A percentile compares a stretch with the other conserved stretches of the same genome.
Evolutionary conservation across 176 grass and related monocot species (phyloP).

Genomic region (Guadua angustifolia): DNA sequence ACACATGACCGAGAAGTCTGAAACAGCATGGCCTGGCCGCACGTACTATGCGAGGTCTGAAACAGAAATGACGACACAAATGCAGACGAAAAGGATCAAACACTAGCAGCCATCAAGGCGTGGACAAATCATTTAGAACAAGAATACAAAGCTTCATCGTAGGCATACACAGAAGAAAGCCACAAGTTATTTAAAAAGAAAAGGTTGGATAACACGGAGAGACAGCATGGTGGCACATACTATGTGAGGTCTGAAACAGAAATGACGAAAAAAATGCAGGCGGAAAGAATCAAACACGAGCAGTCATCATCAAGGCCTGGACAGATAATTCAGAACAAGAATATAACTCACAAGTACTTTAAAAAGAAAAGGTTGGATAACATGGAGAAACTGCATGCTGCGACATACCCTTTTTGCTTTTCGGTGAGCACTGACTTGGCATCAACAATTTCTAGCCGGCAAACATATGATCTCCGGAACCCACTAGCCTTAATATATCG

Average conservation of each 20-base stretch:
- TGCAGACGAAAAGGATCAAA: not conserved
- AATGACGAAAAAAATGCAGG: not conserved
- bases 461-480: not conserved
- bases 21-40: no score
- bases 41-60: not conserved
- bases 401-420: not conserved
- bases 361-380: not conserved
- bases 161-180: no score
- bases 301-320: not conserved
- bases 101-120: not conserved
- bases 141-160: not conserved
- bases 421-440: not conserved
- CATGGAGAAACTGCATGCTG: slow-evolving; percentile 27
- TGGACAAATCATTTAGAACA: not conserved
- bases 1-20: not conserved
- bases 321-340: not conserved
- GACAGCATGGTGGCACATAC: not conserved
- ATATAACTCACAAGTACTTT: not conserved
- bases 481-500: not conserved
- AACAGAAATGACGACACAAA: not conserved
- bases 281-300: not conserved
- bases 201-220: not conserved
- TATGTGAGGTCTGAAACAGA: not conserved
- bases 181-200: not conserved
- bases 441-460: not conserved